phyloP scores from a whole-genome alignment of 2,329 filamentous ascomycete genomes.

The Aspergillus floridensis region DNA sequence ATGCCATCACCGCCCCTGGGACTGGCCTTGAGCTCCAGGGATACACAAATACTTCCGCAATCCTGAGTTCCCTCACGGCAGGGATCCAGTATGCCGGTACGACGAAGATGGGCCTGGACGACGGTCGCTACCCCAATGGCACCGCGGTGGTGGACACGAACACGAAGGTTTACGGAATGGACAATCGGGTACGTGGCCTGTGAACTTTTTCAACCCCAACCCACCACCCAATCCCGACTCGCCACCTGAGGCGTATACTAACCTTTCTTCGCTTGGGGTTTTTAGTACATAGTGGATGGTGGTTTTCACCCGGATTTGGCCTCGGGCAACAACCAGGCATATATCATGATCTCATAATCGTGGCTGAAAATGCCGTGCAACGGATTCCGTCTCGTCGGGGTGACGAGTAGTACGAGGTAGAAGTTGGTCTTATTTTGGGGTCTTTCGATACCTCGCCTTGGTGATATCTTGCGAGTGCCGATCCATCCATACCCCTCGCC shows the following conservation, averaged over 20 bases:
- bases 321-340: conserved; percentile 65
- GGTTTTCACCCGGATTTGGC: conserved; percentile 49
- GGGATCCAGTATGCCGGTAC: conserved; percentile 16
- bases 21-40: conserved; percentile 25
- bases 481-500: too few species aligned
- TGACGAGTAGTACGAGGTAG: too few species aligned
- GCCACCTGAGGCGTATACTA: too few species aligned
- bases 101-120: conserved; percentile 18
- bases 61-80: conserved; percentile 36
- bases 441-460: too few species aligned
- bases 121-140: conserved; percentile 15
- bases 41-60: conserved; percentile 23
- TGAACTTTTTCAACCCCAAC: too few species aligned
- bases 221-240: too few species aligned
- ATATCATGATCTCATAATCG: conserved; percentile 64
- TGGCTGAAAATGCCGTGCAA: conserved; percentile 61
- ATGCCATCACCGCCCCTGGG: conserved; percentile 18
- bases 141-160: conserved; percentile 18
- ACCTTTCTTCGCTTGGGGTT: background rate
- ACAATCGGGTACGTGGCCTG: conserved; percentile 47
- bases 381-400: conserved; percentile 24
- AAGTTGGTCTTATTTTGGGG: too few species aligned
- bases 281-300: conserved; percentile 25
- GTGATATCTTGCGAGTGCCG: too few species aligned
- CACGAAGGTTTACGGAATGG: conserved; percentile 13